Conservation (phyloP, 1,284 basidiomycete genomes). For the Pisolithus thermaeus region DNA sequence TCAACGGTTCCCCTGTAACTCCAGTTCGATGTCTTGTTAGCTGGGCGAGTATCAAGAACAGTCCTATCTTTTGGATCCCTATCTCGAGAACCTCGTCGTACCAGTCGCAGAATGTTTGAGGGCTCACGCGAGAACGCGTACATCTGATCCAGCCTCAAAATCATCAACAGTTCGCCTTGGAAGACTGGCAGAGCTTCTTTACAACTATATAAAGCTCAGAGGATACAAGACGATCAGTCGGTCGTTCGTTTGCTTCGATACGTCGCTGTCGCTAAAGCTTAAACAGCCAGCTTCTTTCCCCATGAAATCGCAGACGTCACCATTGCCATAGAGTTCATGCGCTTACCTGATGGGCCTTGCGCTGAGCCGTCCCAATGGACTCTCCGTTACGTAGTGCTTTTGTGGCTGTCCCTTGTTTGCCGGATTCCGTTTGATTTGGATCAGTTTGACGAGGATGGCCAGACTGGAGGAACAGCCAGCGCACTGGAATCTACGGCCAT, state of each 20-base stretch:
- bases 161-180: conserved; percentile 41
- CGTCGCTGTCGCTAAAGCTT: conserved; percentile 6
- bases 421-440: conserved; percentile 91
- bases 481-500: conserved; percentile 58
- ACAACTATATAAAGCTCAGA: conserved; percentile 83
- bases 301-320: conserved; percentile 82
- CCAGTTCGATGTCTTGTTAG: conserved; percentile 35
- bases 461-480: conserved; percentile 44
- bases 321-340: conserved; percentile 67
- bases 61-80: conserved; percentile 93
- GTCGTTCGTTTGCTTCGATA: conserved; percentile 27
- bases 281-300: conserved; percentile 82
- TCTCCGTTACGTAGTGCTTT: conserved; percentile 76
- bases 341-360: conserved; percentile 41
- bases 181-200: conserved; percentile 63
- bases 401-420: conserved; percentile 93
- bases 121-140: conserved; percentile 45
- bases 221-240: conserved; percentile 91
- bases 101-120: conserved; percentile 74
- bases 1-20: conserved; percentile 1
- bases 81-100: conserved; percentile 75
- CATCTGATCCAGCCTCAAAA: conserved; percentile 29
- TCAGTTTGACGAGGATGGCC: conserved; percentile 67
- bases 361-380: conserved; percentile 60
- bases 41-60: conserved; percentile 91